Base-by-base conservation (phyloP, 208 protist genomes). In the Leishmania tarentolae region DNA sequence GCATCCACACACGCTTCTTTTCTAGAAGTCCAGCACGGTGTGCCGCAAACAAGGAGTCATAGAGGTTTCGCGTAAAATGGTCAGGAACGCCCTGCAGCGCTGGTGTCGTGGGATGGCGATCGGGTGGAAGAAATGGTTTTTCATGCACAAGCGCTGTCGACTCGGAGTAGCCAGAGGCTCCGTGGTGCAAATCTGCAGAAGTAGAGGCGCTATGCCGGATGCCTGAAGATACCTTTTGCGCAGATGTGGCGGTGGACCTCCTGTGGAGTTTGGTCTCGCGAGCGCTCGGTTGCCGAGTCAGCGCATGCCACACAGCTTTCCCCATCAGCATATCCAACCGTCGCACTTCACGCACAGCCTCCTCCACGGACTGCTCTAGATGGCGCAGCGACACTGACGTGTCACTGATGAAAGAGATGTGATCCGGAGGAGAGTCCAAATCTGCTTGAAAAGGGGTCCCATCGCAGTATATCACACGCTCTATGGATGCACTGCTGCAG, bases 241-340 rank as follows among this genome's bases (percentile, higher is more conserved):
- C 75, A 5, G 21, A 24, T 52, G 59, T 35, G 6, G 52, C 46
- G 37, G 53, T 9, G 28, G 40, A 6, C 73, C 50, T 35, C 28
- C 9, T 24, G 19, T n/a, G 73, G 24, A n/a, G 63, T 3, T 66
- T 53, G 31, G 69, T 19, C 6, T 46, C 72, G 50, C 72, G 50
- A 76, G 72, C 6, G 52, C 37, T 19, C 7, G 40, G 11, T 8
- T 68, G 53, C 40, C 79, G 76, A 5, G 78, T 86, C n/a, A 95
- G 71, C 52, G 83, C 81, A 57, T 94, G 86, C 90, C 90, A 95
- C 42, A 93, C 90, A 2, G 92, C 88, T 61, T 89, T 86, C 6
- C 93, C 72, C 75, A 89, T 90, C 63, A 95, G 83, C 59, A 72
- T 72, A 50, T 86, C 86, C 61, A 90, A 70, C 21, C 83, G 87